phyloP scores from a whole-genome alignment of 2,329 filamentous ascomycete species.

The Eutypa lata region DNA sequence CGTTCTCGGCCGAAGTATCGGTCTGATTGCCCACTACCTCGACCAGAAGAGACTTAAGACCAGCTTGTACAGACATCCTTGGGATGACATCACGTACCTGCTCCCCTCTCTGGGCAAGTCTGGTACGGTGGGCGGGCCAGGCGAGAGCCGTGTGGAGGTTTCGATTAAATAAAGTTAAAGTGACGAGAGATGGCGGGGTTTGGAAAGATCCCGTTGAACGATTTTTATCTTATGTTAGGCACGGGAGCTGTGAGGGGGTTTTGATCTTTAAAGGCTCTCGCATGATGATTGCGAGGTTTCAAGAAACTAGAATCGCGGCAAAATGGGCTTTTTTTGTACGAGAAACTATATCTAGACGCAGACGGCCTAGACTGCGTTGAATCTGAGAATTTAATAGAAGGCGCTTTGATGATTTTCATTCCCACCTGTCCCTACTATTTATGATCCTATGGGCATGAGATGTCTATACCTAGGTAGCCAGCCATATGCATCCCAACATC shows the following conservation, averaged over 20 bases:
- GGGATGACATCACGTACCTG: constrained; percentile 97
- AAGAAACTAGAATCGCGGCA: constrained; percentile 11
- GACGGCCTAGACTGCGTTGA: constrained; percentile 13
- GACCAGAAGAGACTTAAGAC: constrained; percentile 99
- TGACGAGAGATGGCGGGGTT: constrained; percentile 24
- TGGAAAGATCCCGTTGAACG: constrained; percentile 2
- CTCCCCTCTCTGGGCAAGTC: constrained; percentile 74
- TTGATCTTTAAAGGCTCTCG: constrained; percentile 13
- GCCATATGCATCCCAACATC: no score
- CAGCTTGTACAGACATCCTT: constrained; percentile 97
- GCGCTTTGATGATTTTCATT: constrained; percentile 8
- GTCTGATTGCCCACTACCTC: constrained; percentile 98
- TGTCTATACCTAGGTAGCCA: no score
- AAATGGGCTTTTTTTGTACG: constrained; percentile 21
- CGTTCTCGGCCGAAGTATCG: constrained; percentile 93
- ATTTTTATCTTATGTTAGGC: background rate
- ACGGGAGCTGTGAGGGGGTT: background rate
- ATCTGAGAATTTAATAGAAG: constrained; percentile 20
- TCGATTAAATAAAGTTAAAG: constrained; percentile 54
- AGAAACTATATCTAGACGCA: constrained; percentile 18
- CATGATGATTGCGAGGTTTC: constrained; percentile 2
- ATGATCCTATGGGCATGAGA: background rate
- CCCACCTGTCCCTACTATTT: background rate
- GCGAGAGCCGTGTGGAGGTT: constrained; percentile 89
- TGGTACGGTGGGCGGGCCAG: constrained; percentile 52